Conservation (phyloP, 2,329 filamentous ascomycete genomes). For the Xylariaceae sp. region DNA sequence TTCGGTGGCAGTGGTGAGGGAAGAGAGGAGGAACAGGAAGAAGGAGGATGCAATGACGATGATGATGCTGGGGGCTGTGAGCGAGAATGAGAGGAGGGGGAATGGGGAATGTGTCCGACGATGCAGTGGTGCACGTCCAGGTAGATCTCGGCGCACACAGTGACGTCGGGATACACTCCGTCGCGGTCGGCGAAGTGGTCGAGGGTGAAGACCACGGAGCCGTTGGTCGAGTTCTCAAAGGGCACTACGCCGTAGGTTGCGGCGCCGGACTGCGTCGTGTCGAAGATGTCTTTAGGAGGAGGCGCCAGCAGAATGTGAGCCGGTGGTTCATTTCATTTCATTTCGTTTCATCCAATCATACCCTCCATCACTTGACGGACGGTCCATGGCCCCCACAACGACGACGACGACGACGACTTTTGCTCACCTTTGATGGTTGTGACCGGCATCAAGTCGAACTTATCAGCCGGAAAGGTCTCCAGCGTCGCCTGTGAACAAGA, state of each 20-base stretch:
- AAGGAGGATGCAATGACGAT: no score
- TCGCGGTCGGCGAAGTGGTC: constrained; percentile 83
- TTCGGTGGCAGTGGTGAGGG: not conserved
- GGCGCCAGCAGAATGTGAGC: not conserved
- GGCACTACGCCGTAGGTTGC: constrained; percentile 80
- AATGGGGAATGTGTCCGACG: constrained; percentile 53
- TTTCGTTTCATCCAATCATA: no score
- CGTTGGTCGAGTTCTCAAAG: constrained; percentile 95
- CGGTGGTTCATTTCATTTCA: not conserved
- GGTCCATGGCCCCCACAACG: no score
- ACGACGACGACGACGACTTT: no score
- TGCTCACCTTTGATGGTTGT: constrained; percentile 51
- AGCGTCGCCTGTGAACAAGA: constrained; percentile 45
- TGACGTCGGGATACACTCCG: constrained; percentile 65
- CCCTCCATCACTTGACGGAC: no score
- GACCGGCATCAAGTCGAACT: constrained; percentile 54
- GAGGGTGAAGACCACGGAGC: constrained; percentile 85
- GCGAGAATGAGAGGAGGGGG: not conserved
- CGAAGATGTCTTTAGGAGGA: constrained; percentile 69
- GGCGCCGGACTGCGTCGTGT: constrained; percentile 68
- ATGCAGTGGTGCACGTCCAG: constrained; percentile 88
- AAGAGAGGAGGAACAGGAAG: not conserved
- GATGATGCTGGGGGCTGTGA: constrained; percentile 11
- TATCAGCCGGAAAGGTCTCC: constrained; percentile 50
- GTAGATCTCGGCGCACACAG: constrained; percentile 82